Base-by-base conservation (phyloP, 805 yeast species). In the Huiozyma naganishii region DNA sequence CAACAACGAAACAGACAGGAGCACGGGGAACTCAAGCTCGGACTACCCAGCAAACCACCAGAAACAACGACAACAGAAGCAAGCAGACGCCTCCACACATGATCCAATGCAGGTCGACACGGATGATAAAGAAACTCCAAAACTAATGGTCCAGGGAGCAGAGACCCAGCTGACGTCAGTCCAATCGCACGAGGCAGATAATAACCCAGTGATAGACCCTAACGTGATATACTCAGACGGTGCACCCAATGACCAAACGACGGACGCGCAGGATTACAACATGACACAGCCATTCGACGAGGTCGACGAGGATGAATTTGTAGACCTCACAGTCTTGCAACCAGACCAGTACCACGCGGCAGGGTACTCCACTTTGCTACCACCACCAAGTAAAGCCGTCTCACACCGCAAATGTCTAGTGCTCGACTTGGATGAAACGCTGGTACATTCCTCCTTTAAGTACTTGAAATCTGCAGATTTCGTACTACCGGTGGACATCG, bases 401-500 rank as follows among this genome's bases (percentile, higher is more conserved):
- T 67, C 71, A 41, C 74, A 75, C 44, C 80, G 83, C 46, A 92
- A 92, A 64, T 89, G 97, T 63, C 72, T 92, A 32, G 84, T 92
- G 10, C 71, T 92, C 43, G 99, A 92, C 65, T 69, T 92, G 50
- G 98, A 92, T 64, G 98, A 92, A 65, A 92, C 98, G 2, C 73
- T 92, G 46, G 98, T 92, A 30, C 99, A 92, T 63, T 85, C 95
- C 1, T 82, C 95, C 6, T 92, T 92, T 71, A 89, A 90, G 63
- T 87, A 82, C 62, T 73, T 92, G 45, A 77, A 94, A 47, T 83
- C 88, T 38, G 95, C 96, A 1, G 99, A 92, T 66, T 92, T 92
- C 66, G 94, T 94, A 39, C 86, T 92, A 41, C 97, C 98, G 11
- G 98, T 92, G 42, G 97, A 90, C 62, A 90, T 92, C 49, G 97